Conservation (phyloP, 805 yeast genomes). For the Yueomyces sp. region DNA sequence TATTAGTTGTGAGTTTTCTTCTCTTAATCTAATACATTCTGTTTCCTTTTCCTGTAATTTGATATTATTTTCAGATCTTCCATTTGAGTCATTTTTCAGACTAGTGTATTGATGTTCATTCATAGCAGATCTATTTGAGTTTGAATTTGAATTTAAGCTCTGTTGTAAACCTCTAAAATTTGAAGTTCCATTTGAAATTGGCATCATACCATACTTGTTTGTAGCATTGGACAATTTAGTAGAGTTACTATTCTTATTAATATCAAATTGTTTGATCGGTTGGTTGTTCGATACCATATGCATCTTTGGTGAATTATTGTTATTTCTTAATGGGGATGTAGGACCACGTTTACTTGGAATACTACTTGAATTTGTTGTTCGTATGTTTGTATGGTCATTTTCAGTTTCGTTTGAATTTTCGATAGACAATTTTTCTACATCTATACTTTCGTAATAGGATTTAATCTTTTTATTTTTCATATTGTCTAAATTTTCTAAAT, state of each 20-base stretch:
- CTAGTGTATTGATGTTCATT: too few species aligned
- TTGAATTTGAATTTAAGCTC: too few species aligned
- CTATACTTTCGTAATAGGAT: conserved; percentile 33
- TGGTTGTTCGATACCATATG: too few species aligned
- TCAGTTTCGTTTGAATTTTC: conserved; percentile 11
- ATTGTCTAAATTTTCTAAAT: conserved; percentile 62
- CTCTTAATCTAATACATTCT: conserved; percentile 1
- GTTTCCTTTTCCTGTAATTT: conserved; percentile 23
- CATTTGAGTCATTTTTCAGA: neutral
- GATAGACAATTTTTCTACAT: conserved; percentile 19
- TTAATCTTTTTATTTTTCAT: conserved; percentile 56
- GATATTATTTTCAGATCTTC: conserved; percentile 22
- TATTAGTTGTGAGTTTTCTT: conserved; percentile 1
- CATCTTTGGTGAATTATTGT: neutral
- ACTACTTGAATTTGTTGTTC: conserved; percentile 5
- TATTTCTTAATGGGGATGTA: conserved; percentile 50
- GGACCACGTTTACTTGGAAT: conserved; percentile 61
- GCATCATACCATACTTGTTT: neutral
- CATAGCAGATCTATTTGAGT: too few species aligned
- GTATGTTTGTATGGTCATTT: too few species aligned
- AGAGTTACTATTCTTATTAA: neutral
- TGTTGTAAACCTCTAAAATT: too few species aligned
- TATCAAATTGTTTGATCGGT: neutral
- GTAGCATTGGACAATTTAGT: neutral
- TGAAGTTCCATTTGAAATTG: neutral